Conservation (phyloP, 352 stramenopile species). For the Globisporangium abappressorium region DNA sequence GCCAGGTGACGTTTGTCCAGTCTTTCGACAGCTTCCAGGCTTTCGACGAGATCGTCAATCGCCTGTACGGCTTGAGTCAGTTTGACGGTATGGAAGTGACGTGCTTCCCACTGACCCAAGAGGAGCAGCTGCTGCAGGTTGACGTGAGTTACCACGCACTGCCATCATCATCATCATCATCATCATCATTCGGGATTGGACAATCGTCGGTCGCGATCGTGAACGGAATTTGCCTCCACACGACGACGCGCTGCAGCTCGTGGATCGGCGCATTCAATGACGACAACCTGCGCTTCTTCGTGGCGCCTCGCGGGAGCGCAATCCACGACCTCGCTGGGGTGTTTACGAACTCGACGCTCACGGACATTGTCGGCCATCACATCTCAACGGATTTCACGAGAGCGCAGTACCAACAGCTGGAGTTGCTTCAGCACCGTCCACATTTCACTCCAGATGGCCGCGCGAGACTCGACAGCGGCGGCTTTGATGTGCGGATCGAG, state of each 20-base stretch:
- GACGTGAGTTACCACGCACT: slow-evolving; percentile 30
- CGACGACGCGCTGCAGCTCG: slow-evolving; percentile 43
- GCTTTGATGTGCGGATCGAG: slow-evolving; percentile 46
- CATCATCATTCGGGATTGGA: background rate
- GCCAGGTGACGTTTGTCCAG: slow-evolving; percentile 22
- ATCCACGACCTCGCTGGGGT: slow-evolving; percentile 28
- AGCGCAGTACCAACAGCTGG: background rate
- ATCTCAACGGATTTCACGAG: background rate
- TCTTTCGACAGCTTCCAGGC: slow-evolving; percentile 29
- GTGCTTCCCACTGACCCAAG: slow-evolving; percentile 28
- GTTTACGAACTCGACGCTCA: slow-evolving; percentile 28
- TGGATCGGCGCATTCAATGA: slow-evolving; percentile 50
- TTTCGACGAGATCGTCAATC: slow-evolving; percentile 30
- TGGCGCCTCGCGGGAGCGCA: slow-evolving; percentile 25
- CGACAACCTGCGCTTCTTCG: slow-evolving; percentile 41
- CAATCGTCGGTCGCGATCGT: slow-evolving; percentile 19
- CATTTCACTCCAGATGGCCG: slow-evolving; percentile 28
- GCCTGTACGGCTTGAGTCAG: slow-evolving; percentile 21
- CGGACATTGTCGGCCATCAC: slow-evolving; percentile 37
- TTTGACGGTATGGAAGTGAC: slow-evolving; percentile 29
- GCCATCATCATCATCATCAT: background rate
- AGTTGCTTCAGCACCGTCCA: background rate
- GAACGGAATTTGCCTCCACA: slow-evolving; percentile 65
- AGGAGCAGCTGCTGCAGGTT: slow-evolving; percentile 49
- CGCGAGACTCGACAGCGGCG: slow-evolving; percentile 26